These are phyloP conservation scores for Schizochytrium sp. DNA, from an alignment of 108 stramenopile genomes.

Conservation along the genomic window DNA sequence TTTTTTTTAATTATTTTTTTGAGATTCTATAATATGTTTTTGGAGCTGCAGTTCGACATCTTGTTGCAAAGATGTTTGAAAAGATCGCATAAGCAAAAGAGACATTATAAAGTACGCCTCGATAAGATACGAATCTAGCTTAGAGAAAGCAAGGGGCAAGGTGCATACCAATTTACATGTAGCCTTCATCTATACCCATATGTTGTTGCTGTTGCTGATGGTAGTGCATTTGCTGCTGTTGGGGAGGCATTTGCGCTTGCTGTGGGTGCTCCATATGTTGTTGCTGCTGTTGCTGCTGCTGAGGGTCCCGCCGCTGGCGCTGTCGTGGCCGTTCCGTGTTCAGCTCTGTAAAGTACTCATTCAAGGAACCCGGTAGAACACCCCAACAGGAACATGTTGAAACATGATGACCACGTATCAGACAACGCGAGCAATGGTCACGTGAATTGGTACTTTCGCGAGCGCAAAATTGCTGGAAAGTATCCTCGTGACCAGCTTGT, in stretches of 20 bases:
- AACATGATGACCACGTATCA: conserved; percentile 46
- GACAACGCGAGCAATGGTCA: conserved; percentile 53
- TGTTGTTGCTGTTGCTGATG: background rate
- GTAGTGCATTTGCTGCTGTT: background rate
- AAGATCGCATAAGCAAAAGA: too few species aligned
- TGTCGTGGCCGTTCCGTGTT: background rate
- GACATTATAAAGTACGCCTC: too few species aligned
- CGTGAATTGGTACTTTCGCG: background rate
- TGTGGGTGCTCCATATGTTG: background rate
- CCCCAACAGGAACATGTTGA: conserved; percentile 38
- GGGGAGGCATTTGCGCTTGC: background rate
- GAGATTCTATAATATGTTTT: too few species aligned
- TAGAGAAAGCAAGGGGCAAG: too few species aligned
- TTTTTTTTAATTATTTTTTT: too few species aligned
- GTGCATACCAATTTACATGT: background rate
- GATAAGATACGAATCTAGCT: too few species aligned
- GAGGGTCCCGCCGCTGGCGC: background rate
- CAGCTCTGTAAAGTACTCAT: background rate
- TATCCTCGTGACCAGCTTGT: conserved; percentile 6
- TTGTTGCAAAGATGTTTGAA: too few species aligned
- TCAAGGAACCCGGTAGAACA: conserved; percentile 6
- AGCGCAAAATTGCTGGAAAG: background rate
- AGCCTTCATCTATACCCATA: background rate
- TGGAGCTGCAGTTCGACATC: too few species aligned
- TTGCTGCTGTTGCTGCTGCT: background rate